phyloP scores from a whole-genome alignment of 2,329 filamentous ascomycete genomes.

The Fusarium phyllophilum region DNA sequence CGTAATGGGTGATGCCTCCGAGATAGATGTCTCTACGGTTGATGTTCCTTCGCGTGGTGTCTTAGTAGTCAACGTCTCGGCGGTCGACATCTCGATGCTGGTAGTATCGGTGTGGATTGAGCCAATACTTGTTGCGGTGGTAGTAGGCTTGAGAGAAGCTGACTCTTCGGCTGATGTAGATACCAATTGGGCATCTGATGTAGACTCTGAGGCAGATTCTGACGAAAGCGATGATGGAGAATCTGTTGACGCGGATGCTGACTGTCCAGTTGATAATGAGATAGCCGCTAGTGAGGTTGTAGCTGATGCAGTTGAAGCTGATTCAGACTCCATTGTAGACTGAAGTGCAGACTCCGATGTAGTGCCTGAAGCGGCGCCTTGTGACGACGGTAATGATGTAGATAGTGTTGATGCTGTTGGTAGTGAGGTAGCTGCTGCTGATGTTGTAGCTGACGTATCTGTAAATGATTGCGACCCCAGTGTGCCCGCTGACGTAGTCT shows the following conservation, averaged over 20 bases:
- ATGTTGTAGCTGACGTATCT: not conserved
- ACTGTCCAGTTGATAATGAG: not conserved
- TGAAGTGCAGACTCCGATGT: not conserved
- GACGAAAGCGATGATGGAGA: fast-evolving
- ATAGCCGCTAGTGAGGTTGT: too few species aligned
- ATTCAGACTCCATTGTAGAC: not conserved
- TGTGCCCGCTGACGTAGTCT: not conserved
- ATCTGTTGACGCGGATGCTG: fast-evolving
- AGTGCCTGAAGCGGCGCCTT: fast-evolving
- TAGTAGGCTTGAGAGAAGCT: fast-evolving
- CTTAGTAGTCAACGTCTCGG: not conserved
- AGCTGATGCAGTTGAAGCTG: not conserved
- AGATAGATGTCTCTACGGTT: not conserved
- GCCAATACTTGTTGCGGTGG: fast-evolving
- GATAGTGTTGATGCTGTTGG: not conserved
- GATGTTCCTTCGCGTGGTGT: fast-evolving
- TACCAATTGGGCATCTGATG: fast-evolving
- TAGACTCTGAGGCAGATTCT: not conserved
- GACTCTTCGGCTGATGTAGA: not conserved
- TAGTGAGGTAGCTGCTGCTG: not conserved
- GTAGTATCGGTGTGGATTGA: fast-evolving
- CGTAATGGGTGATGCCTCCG: not conserved
- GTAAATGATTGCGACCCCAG: not conserved
- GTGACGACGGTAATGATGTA: fast-evolving
- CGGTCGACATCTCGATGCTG: not conserved